Conservation (phyloP, 371 early-diverging fungal genomes). For the Dinochytrium kinnereticum region DNA sequence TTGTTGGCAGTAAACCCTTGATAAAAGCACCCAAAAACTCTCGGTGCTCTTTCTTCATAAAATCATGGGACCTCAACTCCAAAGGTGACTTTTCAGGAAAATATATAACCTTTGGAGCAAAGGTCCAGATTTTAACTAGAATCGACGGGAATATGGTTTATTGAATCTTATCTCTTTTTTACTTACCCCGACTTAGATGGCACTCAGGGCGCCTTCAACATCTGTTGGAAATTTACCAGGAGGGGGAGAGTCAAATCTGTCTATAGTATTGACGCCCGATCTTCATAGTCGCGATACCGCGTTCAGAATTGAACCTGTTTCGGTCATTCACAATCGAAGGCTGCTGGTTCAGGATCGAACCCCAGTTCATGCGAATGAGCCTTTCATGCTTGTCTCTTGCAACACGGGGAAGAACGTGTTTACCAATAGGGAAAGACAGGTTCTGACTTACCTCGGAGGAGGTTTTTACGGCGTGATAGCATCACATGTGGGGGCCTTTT, state of each 20-base stretch:
- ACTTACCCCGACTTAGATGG: too few species aligned
- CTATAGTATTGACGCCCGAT: constrained; percentile 12
- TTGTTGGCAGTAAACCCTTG: too few species aligned
- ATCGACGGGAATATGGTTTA: constrained; percentile 1
- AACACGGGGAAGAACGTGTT: not conserved
- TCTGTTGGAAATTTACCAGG: constrained; percentile 15
- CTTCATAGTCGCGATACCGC: not conserved
- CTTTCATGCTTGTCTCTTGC: not conserved
- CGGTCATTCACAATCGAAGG: not conserved
- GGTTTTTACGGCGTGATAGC: constrained; percentile 5
- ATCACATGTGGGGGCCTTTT: not conserved
- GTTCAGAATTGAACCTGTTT: constrained; percentile 4
- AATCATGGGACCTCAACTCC: not conserved
- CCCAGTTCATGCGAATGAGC: not conserved
- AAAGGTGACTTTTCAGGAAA: not conserved
- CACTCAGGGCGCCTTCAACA: not conserved
- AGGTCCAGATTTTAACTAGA: constrained; percentile 5
- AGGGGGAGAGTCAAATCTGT: constrained; percentile 22
- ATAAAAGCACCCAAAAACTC: not conserved
- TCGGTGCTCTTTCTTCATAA: not conserved
- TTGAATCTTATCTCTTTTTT: too few species aligned
- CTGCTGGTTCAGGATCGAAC: not conserved
- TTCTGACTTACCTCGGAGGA: constrained; percentile 17
- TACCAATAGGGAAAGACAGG: constrained; percentile 8
- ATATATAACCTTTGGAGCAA: constrained; percentile 3